Conservation (phyloP, 140 eudicot species). For the Oenanthe javanica region DNA sequence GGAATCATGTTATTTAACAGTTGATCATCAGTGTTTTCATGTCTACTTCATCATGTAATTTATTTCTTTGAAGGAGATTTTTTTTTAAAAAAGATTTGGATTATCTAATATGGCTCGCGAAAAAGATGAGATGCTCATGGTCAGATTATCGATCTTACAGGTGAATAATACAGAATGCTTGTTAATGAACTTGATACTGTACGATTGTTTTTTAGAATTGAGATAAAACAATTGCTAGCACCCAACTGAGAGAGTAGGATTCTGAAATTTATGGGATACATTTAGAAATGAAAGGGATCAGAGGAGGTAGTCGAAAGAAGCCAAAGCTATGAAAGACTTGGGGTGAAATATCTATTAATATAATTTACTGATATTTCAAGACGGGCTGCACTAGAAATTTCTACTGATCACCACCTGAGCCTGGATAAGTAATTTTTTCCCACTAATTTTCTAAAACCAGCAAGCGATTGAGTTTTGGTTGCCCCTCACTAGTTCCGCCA, state of each 20-base stretch:
- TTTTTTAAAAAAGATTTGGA: neutral
- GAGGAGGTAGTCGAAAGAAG: no score
- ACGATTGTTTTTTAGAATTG: no score
- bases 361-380: neutral
- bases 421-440: no score
- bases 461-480: neutral
- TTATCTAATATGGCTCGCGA: neutral
- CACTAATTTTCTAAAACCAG: neutral
- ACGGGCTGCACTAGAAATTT: neutral
- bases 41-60: neutral
- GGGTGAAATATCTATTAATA: no score
- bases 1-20: no score
- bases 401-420: no score
- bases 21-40: neutral
- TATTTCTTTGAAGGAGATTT: neutral
- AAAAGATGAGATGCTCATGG: neutral
- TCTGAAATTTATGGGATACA: no score
- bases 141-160: neutral
- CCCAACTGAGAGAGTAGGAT: no score
- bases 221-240: no score
- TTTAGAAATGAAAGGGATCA: no score
- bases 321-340: no score
- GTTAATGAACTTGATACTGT: no score
- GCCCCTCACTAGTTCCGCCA: neutral
- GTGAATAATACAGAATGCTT: neutral